phyloP scores from a whole-genome alignment of 345 rosid genomes.

The Clausena lansium region DNA sequence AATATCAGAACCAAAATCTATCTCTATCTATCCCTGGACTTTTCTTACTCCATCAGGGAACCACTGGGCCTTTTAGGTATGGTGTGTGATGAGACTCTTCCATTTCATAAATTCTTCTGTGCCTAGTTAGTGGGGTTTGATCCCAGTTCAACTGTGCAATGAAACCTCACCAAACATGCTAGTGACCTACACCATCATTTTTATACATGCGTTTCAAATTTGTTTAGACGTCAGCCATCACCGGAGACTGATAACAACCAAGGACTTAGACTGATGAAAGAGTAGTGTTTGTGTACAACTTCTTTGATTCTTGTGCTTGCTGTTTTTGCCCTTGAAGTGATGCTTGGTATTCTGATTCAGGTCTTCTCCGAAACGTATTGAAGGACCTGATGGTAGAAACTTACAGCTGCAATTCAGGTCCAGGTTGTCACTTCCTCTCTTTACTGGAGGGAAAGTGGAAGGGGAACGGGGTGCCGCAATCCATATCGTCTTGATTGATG shows the following conservation, averaged over 20 bases:
- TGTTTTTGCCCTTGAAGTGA: neutral
- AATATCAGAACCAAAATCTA: neutral
- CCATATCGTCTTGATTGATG: constrained; percentile 68
- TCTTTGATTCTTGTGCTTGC: neutral
- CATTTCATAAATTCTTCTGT: neutral
- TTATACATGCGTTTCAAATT: neutral
- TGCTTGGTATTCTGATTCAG: constrained; percentile 31
- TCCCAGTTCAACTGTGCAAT: neutral
- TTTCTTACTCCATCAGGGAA: neutral
- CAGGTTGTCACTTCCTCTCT: constrained; percentile 85
- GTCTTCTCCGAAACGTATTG: constrained; percentile 75
- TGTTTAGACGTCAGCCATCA: neutral
- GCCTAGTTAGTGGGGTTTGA: neutral
- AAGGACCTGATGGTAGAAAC: constrained; percentile 79
- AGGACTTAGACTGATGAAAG: no score
- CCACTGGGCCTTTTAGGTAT: neutral
- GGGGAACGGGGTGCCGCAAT: constrained; percentile 95
- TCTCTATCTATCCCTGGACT: neutral
- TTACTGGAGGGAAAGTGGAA: constrained; percentile 96
- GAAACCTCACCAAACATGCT: neutral
- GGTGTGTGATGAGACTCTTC: neutral
- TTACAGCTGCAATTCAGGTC: constrained; percentile 83
- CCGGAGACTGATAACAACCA: no score
- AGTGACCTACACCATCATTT: neutral
- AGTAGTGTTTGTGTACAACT: neutral